Evolutionary conservation across 108 stramenopile species (phyloP).

Genomic region (Cyclotella cryptica): DNA sequence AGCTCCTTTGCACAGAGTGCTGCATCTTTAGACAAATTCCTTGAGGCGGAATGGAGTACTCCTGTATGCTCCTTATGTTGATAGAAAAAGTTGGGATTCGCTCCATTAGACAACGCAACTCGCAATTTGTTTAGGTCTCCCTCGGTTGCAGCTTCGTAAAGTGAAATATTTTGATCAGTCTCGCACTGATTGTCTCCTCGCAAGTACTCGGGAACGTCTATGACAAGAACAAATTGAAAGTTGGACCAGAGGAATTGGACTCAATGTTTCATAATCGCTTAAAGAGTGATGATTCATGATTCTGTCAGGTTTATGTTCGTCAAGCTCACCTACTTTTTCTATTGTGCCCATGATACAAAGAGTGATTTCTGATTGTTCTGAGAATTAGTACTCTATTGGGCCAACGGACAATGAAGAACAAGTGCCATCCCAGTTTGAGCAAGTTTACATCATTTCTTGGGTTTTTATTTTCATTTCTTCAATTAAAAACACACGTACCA

Average conservation of each 20-base stretch:
- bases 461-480: too few relatives aligned
- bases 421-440: too few relatives aligned
- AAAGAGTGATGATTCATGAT: background rate
- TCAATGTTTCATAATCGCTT: background rate
- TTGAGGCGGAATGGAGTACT: slow-evolving; percentile 22
- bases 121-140: slow-evolving; percentile 13
- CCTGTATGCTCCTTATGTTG: background rate
- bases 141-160: slow-evolving; percentile 27
- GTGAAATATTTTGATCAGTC: slow-evolving; percentile 4
- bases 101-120: slow-evolving; percentile 15
- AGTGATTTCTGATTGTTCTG: background rate
- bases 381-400: too few relatives aligned
- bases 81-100: slow-evolving; percentile 33
- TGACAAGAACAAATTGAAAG: background rate
- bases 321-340: background rate
- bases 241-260: background rate
- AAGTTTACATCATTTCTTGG: too few relatives aligned
- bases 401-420: too few relatives aligned
- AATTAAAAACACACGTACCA: too few relatives aligned
- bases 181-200: slow-evolving; percentile 28
- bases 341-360: slow-evolving; percentile 13
- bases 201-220: slow-evolving; percentile 24
- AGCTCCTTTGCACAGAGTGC: slow-evolving; percentile 32
- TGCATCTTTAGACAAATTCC: slow-evolving; percentile 12
- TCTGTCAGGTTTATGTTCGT: background rate